Conservation (phyloP, 73 alveolate species). For the Tetrahymena malaccensis region DNA sequence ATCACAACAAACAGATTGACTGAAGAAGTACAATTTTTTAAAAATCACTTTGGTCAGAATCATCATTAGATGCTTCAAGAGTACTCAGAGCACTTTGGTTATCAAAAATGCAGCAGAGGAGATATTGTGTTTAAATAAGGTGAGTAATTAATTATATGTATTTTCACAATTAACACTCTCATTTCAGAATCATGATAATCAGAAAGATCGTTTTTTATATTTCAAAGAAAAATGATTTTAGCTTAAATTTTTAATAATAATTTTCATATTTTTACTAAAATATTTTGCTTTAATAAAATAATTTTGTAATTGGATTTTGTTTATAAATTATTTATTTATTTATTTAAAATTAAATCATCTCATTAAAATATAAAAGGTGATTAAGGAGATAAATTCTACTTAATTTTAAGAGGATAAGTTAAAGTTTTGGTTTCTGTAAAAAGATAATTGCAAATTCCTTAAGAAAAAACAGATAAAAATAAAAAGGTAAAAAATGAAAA, state of each 20-base stretch:
- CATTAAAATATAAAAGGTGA: not conserved
- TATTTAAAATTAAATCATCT: not conserved
- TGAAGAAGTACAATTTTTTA: not conserved
- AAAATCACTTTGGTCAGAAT: not conserved
- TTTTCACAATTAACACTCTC: too few relatives aligned
- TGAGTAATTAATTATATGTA: not conserved
- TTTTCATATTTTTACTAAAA: too few relatives aligned
- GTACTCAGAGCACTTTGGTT: not conserved
- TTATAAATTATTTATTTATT: too few relatives aligned
- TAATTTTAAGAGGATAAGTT: constrained; percentile 2
- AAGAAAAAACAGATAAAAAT: not conserved
- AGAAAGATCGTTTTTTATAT: too few relatives aligned
- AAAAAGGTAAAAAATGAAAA: not conserved
- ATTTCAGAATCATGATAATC: too few relatives aligned
- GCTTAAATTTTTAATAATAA: too few relatives aligned
- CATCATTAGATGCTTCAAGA: not conserved
- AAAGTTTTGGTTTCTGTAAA: not conserved
- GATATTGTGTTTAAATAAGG: not conserved
- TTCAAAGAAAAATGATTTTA: too few relatives aligned
- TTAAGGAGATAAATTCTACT: constrained; percentile 7
- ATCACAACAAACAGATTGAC: not conserved
- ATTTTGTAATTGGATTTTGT: too few relatives aligned
- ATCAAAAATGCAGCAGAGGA: not conserved
- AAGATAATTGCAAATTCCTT: not conserved
- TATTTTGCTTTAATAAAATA: too few relatives aligned